Evolutionary conservation across 1,139 yeast species (phyloP).

Genomic region (Arxiozyma telluris): DNA sequence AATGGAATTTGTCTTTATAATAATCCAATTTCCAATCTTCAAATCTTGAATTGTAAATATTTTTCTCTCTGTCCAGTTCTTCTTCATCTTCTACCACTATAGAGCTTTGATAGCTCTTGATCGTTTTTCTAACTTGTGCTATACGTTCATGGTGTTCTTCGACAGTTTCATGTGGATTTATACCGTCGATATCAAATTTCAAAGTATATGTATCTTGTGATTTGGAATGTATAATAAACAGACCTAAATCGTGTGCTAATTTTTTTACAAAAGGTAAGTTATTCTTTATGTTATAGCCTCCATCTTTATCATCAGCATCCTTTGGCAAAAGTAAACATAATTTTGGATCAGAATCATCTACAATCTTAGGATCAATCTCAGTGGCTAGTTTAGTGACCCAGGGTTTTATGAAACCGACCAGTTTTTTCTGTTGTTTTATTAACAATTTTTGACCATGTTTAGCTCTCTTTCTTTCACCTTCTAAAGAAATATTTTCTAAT

Average conservation of each 20-base stretch:
- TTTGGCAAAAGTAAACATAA: slow-evolving; percentile 31
- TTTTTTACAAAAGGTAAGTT: slow-evolving; percentile 53
- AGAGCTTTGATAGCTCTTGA: slow-evolving; percentile 67
- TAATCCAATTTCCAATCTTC: slow-evolving; percentile 75
- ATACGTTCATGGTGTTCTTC: slow-evolving; percentile 52
- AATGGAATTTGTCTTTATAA: slow-evolving; percentile 68
- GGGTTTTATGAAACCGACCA: slow-evolving; percentile 48
- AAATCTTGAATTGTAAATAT: slow-evolving; percentile 64
- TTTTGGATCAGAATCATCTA: slow-evolving; percentile 40
- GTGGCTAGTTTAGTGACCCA: slow-evolving; percentile 50
- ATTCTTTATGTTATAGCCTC: slow-evolving; percentile 38
- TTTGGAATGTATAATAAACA: slow-evolving; percentile 53
- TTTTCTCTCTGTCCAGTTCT: slow-evolving; percentile 51
- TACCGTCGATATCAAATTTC: slow-evolving; percentile 65
- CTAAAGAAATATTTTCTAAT: slow-evolving; percentile 66
- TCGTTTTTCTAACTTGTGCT: slow-evolving; percentile 32
- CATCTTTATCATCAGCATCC: slow-evolving; percentile 12
- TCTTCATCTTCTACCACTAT: slow-evolving; percentile 55
- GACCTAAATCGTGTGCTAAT: slow-evolving; percentile 58
- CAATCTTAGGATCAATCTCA: slow-evolving; percentile 23
- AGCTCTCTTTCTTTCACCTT: slow-evolving; percentile 61
- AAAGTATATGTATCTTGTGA: slow-evolving; percentile 46
- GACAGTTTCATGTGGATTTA: slow-evolving; percentile 52
- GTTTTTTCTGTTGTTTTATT: slow-evolving; percentile 62
- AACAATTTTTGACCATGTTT: slow-evolving; percentile 58